Conservation (phyloP, 148 eudicot species). For the Gaultheria prostrata region DNA sequence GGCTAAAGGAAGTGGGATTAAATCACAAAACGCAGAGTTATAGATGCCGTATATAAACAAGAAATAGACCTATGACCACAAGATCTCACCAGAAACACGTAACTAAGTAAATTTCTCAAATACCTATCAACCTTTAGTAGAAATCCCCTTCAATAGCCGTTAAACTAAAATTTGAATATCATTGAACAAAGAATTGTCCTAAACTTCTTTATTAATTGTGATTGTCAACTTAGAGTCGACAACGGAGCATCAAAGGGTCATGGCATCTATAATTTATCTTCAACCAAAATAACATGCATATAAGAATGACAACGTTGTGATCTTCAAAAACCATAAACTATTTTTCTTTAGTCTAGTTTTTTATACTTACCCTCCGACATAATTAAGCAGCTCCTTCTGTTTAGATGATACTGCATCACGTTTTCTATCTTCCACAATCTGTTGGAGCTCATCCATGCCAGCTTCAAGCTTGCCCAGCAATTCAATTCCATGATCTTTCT, state of each 20-base stretch:
- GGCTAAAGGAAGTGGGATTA: not conserved
- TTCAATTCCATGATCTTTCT: conserved; percentile 75
- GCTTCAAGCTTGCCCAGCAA: conserved; percentile 80
- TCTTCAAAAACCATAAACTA: not conserved
- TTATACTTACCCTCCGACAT: conserved; percentile 79
- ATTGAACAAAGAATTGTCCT: not conserved
- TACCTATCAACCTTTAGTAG: not conserved
- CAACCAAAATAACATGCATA: conserved; percentile 8
- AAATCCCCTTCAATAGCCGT: not conserved
- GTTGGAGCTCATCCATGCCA: conserved; percentile 78
- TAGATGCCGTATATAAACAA: not conserved
- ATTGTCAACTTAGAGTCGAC: not conserved
- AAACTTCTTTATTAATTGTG: not conserved
- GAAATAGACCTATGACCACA: not conserved
- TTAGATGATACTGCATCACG: conserved; percentile 75
- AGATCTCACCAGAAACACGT: not conserved
- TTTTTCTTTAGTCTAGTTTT: not conserved
- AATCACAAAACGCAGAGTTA: not conserved
- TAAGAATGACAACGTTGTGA: not conserved
- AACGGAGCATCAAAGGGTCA: not conserved
- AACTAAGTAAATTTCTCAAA: not conserved
- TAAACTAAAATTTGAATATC: not conserved
- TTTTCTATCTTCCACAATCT: conserved; percentile 76
- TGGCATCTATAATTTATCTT: not conserved
- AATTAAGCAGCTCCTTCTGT: conserved; percentile 84